Evolutionary conservation across 306 rosid species (phyloP).

Genomic region (Quercus rubra): DNA sequence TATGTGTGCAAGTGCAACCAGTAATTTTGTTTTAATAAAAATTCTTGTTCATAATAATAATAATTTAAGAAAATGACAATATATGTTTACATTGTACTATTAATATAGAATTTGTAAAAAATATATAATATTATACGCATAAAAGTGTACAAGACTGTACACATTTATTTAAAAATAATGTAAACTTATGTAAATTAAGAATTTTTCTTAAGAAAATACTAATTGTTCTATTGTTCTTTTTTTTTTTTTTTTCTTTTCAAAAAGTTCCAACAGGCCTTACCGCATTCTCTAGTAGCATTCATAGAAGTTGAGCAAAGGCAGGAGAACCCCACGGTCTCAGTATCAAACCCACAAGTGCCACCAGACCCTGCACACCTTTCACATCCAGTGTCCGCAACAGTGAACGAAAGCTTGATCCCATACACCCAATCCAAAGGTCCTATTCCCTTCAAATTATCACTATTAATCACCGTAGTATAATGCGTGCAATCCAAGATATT

Average conservation of each 20-base stretch:
- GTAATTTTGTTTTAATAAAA: too few relatives aligned
- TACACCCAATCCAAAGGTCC: conserved; percentile 90
- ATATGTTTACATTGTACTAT: too few relatives aligned
- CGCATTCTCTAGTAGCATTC: conserved; percentile 69
- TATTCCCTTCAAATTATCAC: conserved; percentile 48
- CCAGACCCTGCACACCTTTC: conserved; percentile 59
- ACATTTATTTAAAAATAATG: too few relatives aligned
- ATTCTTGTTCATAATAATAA: too few relatives aligned
- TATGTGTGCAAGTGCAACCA: too few relatives aligned
- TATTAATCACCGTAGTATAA: conserved; percentile 62
- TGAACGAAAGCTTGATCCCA: conserved; percentile 70
- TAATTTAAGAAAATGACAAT: too few relatives aligned
- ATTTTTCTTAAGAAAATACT: too few relatives aligned
- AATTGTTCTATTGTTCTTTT: too few relatives aligned
- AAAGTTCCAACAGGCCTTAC: conserved; percentile 26
- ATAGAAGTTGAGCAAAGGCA: conserved; percentile 68
- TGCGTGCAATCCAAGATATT: conserved; percentile 85
- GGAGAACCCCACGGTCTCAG: conserved; percentile 66
- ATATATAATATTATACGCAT: too few relatives aligned
- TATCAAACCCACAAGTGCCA: conserved; percentile 85
- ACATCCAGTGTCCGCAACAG: conserved; percentile 75
- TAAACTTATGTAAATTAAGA: too few relatives aligned
- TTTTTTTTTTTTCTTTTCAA: background rate
- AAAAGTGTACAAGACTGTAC: too few relatives aligned
- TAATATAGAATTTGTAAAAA: too few relatives aligned